Evolutionary conservation across 495 filamentous ascomycete species (phyloP).

Genomic region (Tuber magnatum): DNA sequence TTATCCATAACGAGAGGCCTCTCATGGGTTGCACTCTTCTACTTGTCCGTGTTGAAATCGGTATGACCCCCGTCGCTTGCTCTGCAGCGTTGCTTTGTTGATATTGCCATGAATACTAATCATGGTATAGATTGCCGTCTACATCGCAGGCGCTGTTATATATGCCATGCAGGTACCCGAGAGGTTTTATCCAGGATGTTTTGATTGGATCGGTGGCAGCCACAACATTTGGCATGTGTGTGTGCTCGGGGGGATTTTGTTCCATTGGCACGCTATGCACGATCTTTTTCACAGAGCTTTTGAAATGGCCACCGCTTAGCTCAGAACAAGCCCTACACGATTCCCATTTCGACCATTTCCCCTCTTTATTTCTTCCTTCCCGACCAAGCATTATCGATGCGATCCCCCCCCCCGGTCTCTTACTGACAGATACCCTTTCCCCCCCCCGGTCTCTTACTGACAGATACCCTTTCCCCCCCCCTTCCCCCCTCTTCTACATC

Average conservation of each 20-base stretch:
- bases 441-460: neutral
- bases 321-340: conserved; percentile 1
- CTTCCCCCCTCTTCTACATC: neutral
- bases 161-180: conserved; percentile 96
- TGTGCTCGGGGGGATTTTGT: conserved; percentile 90
- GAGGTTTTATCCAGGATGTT: conserved; percentile 81
- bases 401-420: neutral
- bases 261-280: conserved; percentile 94
- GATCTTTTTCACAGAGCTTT: conserved; percentile 87
- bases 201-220: conserved; percentile 88
- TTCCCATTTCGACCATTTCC: neutral
- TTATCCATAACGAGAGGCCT: conserved; percentile 68
- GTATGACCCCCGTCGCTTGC: conserved; percentile 9
- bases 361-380: neutral
- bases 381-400: neutral
- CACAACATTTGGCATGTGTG: conserved; percentile 98
- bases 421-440: neutral
- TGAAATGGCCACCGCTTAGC: conserved; percentile 48
- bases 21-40: conserved; percentile 71
- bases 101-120: conserved; percentile 14
- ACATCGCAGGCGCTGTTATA: conserved; percentile 71
- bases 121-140: conserved; percentile 54
- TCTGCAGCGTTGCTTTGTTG: neutral
- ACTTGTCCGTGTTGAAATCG: conserved; percentile 79
- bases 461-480: neutral